Conservation (phyloP, 371 early-diverging fungal species). For the Rhizopus delemar region DNA sequence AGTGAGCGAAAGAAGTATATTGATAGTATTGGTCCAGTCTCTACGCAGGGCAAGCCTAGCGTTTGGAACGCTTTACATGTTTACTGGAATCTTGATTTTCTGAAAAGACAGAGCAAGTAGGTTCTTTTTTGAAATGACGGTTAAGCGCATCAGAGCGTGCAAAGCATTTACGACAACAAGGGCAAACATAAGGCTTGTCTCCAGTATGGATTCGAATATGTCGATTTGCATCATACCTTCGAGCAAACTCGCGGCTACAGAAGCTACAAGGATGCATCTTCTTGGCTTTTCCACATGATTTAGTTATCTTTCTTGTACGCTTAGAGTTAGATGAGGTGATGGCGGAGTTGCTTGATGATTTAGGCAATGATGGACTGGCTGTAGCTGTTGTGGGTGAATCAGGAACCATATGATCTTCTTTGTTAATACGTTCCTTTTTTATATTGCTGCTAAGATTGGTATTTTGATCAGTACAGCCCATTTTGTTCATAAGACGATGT, state of each 20-base stretch:
- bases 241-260: slow-evolving; percentile 22
- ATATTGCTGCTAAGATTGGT: too few species aligned
- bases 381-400: not conserved
- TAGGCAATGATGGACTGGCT: not conserved
- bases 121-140: slow-evolving; percentile 56
- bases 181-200: slow-evolving; percentile 51
- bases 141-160: slow-evolving; percentile 59
- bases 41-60: not conserved
- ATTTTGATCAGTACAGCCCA: not conserved
- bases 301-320: not conserved
- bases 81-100: not conserved
- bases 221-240: slow-evolving; percentile 28
- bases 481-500: not conserved
- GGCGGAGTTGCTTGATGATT: not conserved
- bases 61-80: not conserved
- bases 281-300: not conserved
- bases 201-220: slow-evolving; percentile 52
- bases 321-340: not conserved
- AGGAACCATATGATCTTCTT: not conserved
- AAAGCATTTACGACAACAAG: slow-evolving; percentile 52
- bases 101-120: slow-evolving; percentile 3
- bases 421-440: not conserved
- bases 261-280: slow-evolving; percentile 11
- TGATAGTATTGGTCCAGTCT: too few species aligned
- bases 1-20: too few species aligned